A percentile compares a stretch with the other conserved stretches of the same genome.
These are phyloP conservation scores for Aristolochia contorta DNA, from an alignment of 164 flowering plant genomes.

Conservation along the genomic window DNA sequence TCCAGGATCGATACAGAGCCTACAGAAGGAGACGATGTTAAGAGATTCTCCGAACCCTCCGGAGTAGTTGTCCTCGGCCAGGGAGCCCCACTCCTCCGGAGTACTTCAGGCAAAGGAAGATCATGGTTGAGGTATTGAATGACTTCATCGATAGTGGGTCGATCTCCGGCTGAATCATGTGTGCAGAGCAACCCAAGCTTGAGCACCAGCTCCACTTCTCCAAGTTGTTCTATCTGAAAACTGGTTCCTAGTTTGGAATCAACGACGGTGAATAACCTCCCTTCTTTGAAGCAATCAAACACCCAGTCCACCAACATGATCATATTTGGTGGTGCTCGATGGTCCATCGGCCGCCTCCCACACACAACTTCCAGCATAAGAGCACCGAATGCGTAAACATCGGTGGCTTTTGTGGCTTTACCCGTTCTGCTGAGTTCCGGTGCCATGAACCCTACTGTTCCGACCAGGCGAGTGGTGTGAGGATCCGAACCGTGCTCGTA, in stretches of 20 bases:
- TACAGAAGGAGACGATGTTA: neutral
- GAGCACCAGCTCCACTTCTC: constrained; percentile 9
- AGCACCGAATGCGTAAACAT: constrained; percentile 17
- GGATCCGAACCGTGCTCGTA: constrained; percentile 13
- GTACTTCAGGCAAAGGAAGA: neutral
- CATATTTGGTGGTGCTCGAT: neutral
- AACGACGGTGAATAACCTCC: constrained; percentile 8
- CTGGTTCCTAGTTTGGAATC: constrained; percentile 12
- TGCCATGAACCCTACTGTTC: constrained; percentile 15
- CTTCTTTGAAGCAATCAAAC: constrained; percentile 5
- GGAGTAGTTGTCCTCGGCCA: neutral
- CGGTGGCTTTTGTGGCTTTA: constrained; percentile 11
- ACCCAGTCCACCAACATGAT: constrained; percentile 12
- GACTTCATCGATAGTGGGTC: constrained; percentile 10
- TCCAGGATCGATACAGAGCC: neutral
- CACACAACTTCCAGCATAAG: constrained; percentile 19
- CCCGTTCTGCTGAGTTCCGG: constrained; percentile 16
- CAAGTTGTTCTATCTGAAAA: constrained; percentile 5
- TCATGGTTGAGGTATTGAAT: constrained; percentile 4
- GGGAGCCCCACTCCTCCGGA: neutral
- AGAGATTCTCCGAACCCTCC: neutral
- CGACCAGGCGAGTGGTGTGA: constrained; percentile 12
- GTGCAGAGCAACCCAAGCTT: constrained; percentile 24
- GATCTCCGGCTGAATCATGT: constrained; percentile 5
- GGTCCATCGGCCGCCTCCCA: constrained; percentile 12